Evolutionary conservation across 495 filamentous ascomycete species (phyloP), one percentile per base, ranked within the genome.

Genomic region (Trichoderma virens): DNA sequence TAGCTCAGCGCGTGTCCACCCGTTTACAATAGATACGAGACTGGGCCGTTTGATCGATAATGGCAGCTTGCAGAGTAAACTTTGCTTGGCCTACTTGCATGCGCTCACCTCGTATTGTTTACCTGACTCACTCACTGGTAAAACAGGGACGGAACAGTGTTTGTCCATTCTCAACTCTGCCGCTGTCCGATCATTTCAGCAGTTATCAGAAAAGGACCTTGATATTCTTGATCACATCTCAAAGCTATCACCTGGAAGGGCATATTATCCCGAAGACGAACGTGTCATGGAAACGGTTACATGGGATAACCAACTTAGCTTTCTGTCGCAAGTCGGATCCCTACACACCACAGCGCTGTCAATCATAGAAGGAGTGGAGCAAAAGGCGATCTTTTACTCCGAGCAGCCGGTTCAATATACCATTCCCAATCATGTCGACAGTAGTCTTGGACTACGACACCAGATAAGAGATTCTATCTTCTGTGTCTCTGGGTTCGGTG

Each of bases 131-230:
- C 69, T 90, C 0, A 87, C 84, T 0, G 64, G 67, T 0, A 76
- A 72, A 30, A 90, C 85, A 3, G 88, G 88, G 0, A 89, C 85
- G 0, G 88, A 90, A 64, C 76, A 88, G 67, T 78, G 82, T 0
- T 68, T 90, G 1, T 63, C 66, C 0, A 79, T 82, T 27, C 74
- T 89, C 11, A 64, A 65, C 0, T 80, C 78, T 3, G 81, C 81
- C 30, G 72, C 82, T 1, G 66, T 83, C 0, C 67, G 76, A 59
- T 88, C 85, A 0, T 87, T 85, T 54, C 68, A 70, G 11, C 65
- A 64, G 4, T 72, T 88, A 3, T 65, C 71, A 4, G 11, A 63
- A 20, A n/a, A 47, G 3, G 23, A 23, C 8, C 2, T 61, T 25
- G 11, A 38, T 8, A 9, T 38, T 5, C 23, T 41, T 2, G 83